A percentile compares a stretch with the other conserved stretches of the same genome.
phyloP scores from a whole-genome alignment of 257 asterid species.

The Striga asiatica region DNA sequence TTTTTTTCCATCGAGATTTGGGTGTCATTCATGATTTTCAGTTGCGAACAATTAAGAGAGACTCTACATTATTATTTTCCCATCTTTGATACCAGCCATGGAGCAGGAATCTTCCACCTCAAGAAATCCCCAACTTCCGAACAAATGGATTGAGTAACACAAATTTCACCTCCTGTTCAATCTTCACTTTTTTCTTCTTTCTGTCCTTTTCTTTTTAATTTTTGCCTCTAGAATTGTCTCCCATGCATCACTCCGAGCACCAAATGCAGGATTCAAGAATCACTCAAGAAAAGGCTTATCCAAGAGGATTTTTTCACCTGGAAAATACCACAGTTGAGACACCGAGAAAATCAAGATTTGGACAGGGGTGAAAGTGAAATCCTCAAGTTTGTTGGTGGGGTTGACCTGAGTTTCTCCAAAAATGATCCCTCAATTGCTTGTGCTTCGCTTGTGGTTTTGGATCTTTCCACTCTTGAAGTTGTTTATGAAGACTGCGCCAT shows the following conservation, averaged over 20 bases:
- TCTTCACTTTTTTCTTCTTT: not conserved
- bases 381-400: conserved; percentile 69
- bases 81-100: conserved; percentile 6
- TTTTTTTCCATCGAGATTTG: no score
- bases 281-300: conserved; percentile 44
- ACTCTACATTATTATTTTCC: no score
- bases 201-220: not conserved
- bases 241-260: not conserved
- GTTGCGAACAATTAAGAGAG: no score
- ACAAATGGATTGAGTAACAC: conserved; percentile 34
- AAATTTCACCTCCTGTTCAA: no score
- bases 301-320: conserved; percentile 46
- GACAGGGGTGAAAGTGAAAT: no score
- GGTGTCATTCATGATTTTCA: no score
- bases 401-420: conserved; percentile 79
- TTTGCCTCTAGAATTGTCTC: not conserved
- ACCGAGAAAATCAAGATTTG: conserved; percentile 18
- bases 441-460: conserved; percentile 69
- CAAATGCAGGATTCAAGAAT: conserved; percentile 45
- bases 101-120: conserved; percentile 17
- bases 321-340: conserved; percentile 27
- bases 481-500: conserved; percentile 55
- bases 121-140: conserved; percentile 13
- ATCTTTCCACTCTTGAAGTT: conserved; percentile 40
- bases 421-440: conserved; percentile 68